Evolutionary conservation across 441 rosid species (phyloP), one percentile per base, ranked within the genome.

Genomic region (Adansonia madagascariensis): DNA sequence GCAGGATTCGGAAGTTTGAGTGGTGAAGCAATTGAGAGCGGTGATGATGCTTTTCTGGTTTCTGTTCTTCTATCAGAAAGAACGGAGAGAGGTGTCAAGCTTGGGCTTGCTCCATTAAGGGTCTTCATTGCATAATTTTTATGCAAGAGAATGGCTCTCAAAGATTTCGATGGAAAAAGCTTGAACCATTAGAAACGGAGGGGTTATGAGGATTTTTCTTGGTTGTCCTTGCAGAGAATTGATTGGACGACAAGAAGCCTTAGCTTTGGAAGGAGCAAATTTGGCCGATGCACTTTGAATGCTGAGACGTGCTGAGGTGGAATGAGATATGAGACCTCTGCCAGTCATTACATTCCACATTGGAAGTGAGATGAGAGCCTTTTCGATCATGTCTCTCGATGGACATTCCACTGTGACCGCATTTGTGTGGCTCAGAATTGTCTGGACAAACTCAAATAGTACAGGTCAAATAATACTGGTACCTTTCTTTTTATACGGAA

Each of bases 51-150:
- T 78, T 83, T 95, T 71, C 89, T 84, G 83, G 91, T 82, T 82
- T 90, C 88, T 80, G 85, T 77, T 82, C 87, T 89, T 60, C 82
- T 88, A 49, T 87, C 89, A 55, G 82, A 85, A n/a, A 94, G 82
- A 75, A 90, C 90, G 0, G 94, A 91, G 77, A 87, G 75, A 63
- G 97, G 94, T 41, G 86, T 89, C 83, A 87, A 88, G 83, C 88
- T 81, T 22, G 93, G 65, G 27, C 41, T 12, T 18, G 93, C 88
- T 75, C 92, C 87, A 80, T 90, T 90, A 81, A 96, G 88, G 88
- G 89, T 89, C 79, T 90, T 93, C 99, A 94, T 95, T 95, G 89
- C 92, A 88, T 85, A 82, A 77, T 73, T 83, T 75, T 76, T 17
- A 17, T 56, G 46, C 67, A 55, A 74, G 27, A n/a, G 31, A 22